A percentile compares a stretch with the other conserved stretches of the same genome.
Conservation (phyloP, 1,284 basidiomycete species). For the Meira nashicola region DNA sequence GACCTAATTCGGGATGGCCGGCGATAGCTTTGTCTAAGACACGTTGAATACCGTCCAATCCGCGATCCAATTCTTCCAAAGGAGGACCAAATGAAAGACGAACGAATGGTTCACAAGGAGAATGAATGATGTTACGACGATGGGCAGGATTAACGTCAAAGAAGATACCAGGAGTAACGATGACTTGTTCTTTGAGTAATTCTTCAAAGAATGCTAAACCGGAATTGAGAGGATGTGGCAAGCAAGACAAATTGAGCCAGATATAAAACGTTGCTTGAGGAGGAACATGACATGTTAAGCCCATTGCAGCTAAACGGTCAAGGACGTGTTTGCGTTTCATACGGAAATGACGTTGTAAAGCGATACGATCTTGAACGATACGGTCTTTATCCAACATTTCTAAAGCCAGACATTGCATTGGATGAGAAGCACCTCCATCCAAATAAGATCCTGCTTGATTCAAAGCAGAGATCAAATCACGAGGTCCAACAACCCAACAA, state of each 20-base stretch:
- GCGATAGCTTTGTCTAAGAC: constrained; percentile 11
- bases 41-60: constrained; percentile 62
- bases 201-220: constrained; percentile 94
- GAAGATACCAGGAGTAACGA: constrained; percentile 77
- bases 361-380: constrained; percentile 66
- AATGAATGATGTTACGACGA: constrained; percentile 69
- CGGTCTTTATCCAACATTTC: constrained; percentile 55
- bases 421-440: constrained; percentile 36
- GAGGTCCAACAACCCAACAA: constrained; percentile 78
- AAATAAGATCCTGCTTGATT: constrained; percentile 36
- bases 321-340: constrained; percentile 84
- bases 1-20: constrained; percentile 10
- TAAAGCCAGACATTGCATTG: constrained; percentile 39
- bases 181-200: constrained; percentile 79
- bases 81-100: constrained; percentile 74
- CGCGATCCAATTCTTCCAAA: constrained; percentile 70
- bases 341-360: constrained; percentile 68
- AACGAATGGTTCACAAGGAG: constrained; percentile 58
- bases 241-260: constrained; percentile 75
- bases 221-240: constrained; percentile 76
- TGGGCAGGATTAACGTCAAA: constrained; percentile 64
- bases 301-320: constrained; percentile 68
- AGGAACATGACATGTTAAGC: constrained; percentile 26
- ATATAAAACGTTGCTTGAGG: constrained; percentile 60
- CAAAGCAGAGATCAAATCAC: constrained; percentile 38